Evolutionary conservation across 345 rosid species (phyloP).

Genomic region (Eucalyptus coolabah): DNA sequence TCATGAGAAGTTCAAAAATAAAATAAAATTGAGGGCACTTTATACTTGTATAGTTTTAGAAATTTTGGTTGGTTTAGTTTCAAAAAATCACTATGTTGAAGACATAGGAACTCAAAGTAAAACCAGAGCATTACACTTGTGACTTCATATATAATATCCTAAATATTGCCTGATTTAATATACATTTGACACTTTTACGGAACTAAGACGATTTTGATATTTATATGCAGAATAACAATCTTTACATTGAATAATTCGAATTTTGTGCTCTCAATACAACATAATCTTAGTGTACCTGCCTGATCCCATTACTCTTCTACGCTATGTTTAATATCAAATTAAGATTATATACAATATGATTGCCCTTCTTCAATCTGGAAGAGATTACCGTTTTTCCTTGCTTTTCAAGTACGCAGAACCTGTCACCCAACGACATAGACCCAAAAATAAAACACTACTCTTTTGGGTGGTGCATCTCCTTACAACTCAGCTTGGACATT

Average conservation of each 20-base stretch:
- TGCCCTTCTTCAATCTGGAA: not conserved
- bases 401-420: not conserved
- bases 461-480: not conserved
- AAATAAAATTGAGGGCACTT: not conserved
- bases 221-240: not conserved
- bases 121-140: not conserved
- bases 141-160: not conserved
- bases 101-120: not conserved
- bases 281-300: not conserved
- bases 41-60: not conserved
- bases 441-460: not conserved
- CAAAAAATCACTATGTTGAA: not conserved
- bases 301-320: not conserved
- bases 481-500: not conserved
- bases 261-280: not conserved
- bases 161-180: not conserved
- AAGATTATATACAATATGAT: not conserved
- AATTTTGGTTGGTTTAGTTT: not conserved
- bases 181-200: not conserved
- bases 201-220: not conserved
- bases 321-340: not conserved
- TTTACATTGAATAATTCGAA: not conserved
- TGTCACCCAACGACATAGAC: not conserved
- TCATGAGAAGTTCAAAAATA: not conserved
- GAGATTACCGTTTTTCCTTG: not conserved